Conservation (phyloP, 192 early-diverging fungal genomes). For the Podochytrium sp. region DNA sequence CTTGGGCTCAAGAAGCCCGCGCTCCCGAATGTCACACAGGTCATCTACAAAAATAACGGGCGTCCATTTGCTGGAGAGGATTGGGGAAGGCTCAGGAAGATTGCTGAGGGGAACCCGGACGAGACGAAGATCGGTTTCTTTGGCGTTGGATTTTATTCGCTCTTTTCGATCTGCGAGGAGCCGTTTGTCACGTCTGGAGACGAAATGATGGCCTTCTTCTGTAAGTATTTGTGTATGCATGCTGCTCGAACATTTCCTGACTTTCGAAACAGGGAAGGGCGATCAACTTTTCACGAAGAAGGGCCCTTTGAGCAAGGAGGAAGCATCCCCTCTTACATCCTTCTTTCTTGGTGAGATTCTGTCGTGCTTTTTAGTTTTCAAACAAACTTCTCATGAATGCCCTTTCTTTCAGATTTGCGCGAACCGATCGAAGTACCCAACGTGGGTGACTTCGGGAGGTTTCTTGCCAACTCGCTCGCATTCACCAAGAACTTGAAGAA, state of each 20-base stretch:
- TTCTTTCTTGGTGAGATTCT: conserved; percentile 64
- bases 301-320: conserved; percentile 52
- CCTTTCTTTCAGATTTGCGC: conserved; percentile 48
- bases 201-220: conserved; percentile 88
- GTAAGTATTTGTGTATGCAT: no score
- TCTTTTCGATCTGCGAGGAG: conserved; percentile 88
- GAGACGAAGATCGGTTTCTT: conserved; percentile 79
- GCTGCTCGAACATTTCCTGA: not conserved
- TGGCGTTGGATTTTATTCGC: conserved; percentile 84
- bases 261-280: conserved; percentile 44
- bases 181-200: conserved; percentile 81
- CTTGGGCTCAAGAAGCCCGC: not conserved
- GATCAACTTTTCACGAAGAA: conserved; percentile 86
- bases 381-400: not conserved
- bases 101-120: conserved; percentile 93
- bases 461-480: conserved; percentile 71
- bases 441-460: conserved; percentile 64
- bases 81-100: conserved; percentile 79
- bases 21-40: conserved; percentile 44
- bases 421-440: conserved; percentile 77
- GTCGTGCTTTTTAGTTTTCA: not conserved
- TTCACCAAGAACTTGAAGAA: conserved; percentile 77
- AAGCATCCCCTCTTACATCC: conserved; percentile 64
- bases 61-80: conserved; percentile 78
- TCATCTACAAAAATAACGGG: conserved; percentile 83